phyloP scores from a whole-genome alignment of 139 green algal species.

The Eudorina sp. region DNA sequence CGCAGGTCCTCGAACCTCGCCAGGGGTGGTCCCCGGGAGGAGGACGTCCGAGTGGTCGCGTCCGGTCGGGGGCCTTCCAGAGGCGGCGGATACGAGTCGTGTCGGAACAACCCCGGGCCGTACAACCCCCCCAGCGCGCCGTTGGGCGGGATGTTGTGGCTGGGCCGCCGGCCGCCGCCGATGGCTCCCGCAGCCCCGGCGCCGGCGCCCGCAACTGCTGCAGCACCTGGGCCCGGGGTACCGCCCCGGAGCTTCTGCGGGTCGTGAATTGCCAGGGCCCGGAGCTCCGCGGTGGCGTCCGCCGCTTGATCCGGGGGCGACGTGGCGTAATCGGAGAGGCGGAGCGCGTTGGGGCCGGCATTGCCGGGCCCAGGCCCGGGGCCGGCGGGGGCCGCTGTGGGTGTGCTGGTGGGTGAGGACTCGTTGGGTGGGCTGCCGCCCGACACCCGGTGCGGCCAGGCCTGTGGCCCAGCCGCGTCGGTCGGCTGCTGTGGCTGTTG shows the following conservation, averaged over 20 bases:
- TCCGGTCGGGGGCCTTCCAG: not conserved
- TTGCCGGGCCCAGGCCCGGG: not conserved
- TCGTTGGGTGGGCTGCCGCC: not conserved
- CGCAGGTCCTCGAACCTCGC: slow-evolving; percentile 60
- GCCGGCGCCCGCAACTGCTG: not conserved
- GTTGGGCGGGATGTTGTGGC: slow-evolving; percentile 17
- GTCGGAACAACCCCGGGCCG: slow-evolving; percentile 25
- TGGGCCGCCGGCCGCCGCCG: not conserved
- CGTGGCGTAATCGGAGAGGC: slow-evolving; percentile 27
- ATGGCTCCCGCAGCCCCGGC: not conserved
- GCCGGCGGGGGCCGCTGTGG: not conserved
- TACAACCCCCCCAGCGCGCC: slow-evolving; percentile 11
- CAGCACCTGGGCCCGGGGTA: too few relatives aligned
- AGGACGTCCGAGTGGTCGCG: not conserved
- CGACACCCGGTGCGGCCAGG: not conserved
- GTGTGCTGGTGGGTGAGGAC: not conserved
- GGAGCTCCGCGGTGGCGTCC: slow-evolving; percentile 34
- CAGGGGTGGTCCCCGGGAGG: not conserved
- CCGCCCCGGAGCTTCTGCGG: not conserved
- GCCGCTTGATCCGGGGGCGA: not conserved
- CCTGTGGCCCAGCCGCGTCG: not conserved
- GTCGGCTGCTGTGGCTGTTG: not conserved
- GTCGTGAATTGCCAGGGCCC: not conserved
- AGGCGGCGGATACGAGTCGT: slow-evolving; percentile 30
- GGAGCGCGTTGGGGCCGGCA: not conserved